Evolutionary conservation across 2,329 filamentous ascomycete genomes (phyloP).

Genomic region (Emmonsiellopsis sp.): DNA sequence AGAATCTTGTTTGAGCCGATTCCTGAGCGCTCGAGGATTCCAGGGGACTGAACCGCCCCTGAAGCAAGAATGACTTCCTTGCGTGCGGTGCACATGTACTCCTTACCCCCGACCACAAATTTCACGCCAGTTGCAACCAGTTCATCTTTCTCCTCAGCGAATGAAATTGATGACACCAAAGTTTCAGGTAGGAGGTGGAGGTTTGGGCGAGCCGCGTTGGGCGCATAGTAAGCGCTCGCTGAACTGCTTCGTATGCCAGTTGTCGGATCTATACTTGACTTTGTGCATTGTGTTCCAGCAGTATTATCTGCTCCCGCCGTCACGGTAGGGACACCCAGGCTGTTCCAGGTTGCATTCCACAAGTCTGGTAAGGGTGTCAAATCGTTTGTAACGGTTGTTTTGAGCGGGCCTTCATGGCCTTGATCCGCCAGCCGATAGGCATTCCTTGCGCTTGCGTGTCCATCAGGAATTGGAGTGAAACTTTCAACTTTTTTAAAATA

Average conservation of each 20-base stretch:
- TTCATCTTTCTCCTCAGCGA: background rate
- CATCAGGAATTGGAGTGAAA: background rate
- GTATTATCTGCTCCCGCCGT: background rate
- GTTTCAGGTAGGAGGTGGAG: background rate
- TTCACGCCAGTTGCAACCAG: conserved; percentile 34
- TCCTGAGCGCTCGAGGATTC: conserved; percentile 40
- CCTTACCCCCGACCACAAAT: conserved; percentile 21
- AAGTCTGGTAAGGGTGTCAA: background rate
- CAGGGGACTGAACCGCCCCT: conserved; percentile 36
- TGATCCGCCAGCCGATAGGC: background rate
- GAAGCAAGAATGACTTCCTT: conserved; percentile 43
- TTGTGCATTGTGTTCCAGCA: background rate
- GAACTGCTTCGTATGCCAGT: background rate
- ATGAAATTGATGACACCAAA: background rate
- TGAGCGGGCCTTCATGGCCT: background rate
- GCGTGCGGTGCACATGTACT: background rate
- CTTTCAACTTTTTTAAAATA: conserved; percentile 25
- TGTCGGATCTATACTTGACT: background rate
- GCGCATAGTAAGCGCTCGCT: background rate
- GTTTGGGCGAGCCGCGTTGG: background rate
- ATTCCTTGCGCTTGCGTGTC: background rate
- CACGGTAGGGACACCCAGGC: background rate
- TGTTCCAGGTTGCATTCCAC: background rate
- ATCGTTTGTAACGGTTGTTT: background rate
- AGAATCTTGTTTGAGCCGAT: conserved; percentile 33